Base-by-base conservation (phyloP, 2,329 filamentous ascomycete genomes). In the Aureobasidium pullulans region DNA sequence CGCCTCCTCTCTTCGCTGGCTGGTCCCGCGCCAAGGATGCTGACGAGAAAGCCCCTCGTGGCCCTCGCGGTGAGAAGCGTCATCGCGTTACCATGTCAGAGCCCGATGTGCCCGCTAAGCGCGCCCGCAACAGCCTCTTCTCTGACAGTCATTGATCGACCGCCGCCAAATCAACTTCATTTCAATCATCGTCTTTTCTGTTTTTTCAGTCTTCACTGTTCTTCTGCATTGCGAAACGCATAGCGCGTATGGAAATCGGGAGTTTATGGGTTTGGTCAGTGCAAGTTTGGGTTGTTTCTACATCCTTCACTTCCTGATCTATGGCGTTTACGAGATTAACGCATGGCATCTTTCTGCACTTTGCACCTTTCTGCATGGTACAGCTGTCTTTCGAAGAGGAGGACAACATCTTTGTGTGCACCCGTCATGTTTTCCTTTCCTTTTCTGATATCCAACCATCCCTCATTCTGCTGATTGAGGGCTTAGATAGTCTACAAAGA, bases 21-120 rank as follows among this genome's bases (percentile, higher is more conserved):
- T 90, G 86, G 86, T 81, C 77, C 63, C 83, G 85, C 60, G 83
- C 82, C 65, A 90, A 90, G 47, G 23, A 13, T 31, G 19, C 53
- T 13, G 53, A 46, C 15, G 40, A 36, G 19, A 47, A 34, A 23
- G 39, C 42, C 47, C 11, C 34, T 13, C 6, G 6, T 16, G 32
- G 23, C 23, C 23, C 44, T 42, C 23, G 29, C 23, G 54, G 54
- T 34, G 44, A 48, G n/a, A 58, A 58, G 44, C 54, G 54, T 19
- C 36, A n/a, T 7, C 42, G 34, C 23, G 4, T n/a, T 16, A 39
- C 34, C 16, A 32, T 49, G 19, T 42, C 54, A 2, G 54, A 58
- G 43, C 44, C 43, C 9, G 43, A 58, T 4, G n/a, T 58, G 19
- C 54, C 54, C n/a, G 31, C 34, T 31, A 58, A 58, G 54, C 54